Conservation (phyloP, 257 asterid species). For the Solanum chilense region DNA sequence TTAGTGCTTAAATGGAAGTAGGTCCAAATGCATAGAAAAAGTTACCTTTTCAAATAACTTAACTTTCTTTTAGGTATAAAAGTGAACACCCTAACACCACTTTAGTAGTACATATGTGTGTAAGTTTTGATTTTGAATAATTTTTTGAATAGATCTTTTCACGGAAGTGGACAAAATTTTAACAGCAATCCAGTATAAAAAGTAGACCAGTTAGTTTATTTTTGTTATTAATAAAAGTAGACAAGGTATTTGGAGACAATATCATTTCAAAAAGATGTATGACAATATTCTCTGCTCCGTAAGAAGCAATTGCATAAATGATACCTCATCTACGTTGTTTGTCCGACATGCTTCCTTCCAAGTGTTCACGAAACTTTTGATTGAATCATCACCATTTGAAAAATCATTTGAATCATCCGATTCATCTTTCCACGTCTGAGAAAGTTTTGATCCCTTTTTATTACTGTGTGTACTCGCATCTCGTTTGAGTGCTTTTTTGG, state of each 20-base stretch:
- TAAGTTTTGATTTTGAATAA: neutral
- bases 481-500: constrained; percentile 35
- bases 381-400: constrained; percentile 35
- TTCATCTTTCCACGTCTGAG: constrained; percentile 2
- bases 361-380: constrained; percentile 48
- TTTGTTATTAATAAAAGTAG: neutral
- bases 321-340: constrained; percentile 56
- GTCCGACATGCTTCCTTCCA: constrained; percentile 76
- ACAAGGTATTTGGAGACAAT: neutral
- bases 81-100: neutral
- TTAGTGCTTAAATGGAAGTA: neutral
- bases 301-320: neutral
- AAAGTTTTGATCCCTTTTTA: constrained; percentile 4
- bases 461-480: constrained; percentile 1
- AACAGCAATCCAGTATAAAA: neutral
- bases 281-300: neutral
- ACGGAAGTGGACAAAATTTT: neutral
- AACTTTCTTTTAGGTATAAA: neutral
- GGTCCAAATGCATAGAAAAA: neutral
- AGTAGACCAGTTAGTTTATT: neutral
- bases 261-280: neutral
- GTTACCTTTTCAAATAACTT: neutral
- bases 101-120: neutral
- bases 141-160: neutral
- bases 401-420: constrained; percentile 1